Evolutionary conservation across 192 early-diverging fungal species (phyloP), one percentile per base, ranked within the genome.

Genomic region (Coemansia sp.): DNA sequence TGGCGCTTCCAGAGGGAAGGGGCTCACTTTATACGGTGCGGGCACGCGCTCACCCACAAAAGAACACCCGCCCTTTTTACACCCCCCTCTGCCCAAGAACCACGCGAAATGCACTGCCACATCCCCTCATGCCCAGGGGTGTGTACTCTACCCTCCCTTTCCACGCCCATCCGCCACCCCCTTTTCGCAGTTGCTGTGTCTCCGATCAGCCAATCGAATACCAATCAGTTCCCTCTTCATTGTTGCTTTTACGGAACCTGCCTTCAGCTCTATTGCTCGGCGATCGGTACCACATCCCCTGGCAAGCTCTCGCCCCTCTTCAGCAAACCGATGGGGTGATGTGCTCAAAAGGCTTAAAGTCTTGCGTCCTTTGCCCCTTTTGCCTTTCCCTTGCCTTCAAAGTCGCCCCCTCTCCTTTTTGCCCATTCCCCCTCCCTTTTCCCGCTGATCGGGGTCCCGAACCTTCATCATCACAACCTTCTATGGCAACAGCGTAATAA

Each of bases 1-100:
- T 57, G 56, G 56, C 56, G 45, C 13, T 36, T 30, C 31, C 14
- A 6, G 20, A 40, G 12, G n/a, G 20, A 35, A 6, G 14, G 38
- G 40, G 42, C 43, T 19, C 14, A 6, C 45, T 49, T 57, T 57
- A 57, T 57, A 57, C 26, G 56, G 16, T 28, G 37, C 23, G 56
- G 56, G 19, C 56, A 57, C 56, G 56, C 56, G 56, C 56, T 49
- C 53, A 33, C 41, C 44, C 56, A 38, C 20, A 19, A 49, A 49
- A 26, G 14, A 26, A 26, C 18, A 31, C 20, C 47, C 47, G 39
- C 38, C 53, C 53, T 21, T 55, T 51, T 16, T 16, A 51, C 35
- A 18, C 50, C 35, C 31, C 35, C 38, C 37, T 18, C 52, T 36
- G 33, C 30, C 18, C 14, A 15, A 36, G 37, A 45, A 45, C 43